phyloP scores from a whole-genome alignment of 306 rosid genomes.

The Oemleria cerasiformis region DNA sequence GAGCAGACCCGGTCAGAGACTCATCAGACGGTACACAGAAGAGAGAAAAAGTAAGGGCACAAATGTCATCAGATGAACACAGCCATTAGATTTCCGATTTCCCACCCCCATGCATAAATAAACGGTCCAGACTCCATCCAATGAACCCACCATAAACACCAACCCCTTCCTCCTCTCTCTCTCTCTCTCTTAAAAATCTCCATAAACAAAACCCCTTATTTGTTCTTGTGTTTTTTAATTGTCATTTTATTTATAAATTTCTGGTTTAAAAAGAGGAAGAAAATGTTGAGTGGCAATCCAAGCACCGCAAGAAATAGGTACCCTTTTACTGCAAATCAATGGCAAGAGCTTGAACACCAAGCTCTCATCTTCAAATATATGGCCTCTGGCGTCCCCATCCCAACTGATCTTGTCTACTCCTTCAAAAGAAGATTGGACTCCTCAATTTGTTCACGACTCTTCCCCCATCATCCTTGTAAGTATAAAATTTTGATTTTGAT shows the following conservation, averaged over 20 bases:
- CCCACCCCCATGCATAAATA: slow-evolving; percentile 51
- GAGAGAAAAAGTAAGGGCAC: slow-evolving; percentile 39
- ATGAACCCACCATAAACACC: slow-evolving; percentile 24
- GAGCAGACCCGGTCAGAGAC: slow-evolving; percentile 42
- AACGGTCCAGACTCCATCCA: slow-evolving; percentile 35
- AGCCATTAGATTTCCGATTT: slow-evolving; percentile 31
- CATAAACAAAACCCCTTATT: not conserved
- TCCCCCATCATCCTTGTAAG: slow-evolving; percentile 81
- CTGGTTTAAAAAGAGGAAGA: not conserved
- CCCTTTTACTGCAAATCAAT: slow-evolving; percentile 81
- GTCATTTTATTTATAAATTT: slow-evolving; percentile 3
- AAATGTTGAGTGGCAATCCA: slow-evolving; percentile 50
- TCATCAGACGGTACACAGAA: not conserved
- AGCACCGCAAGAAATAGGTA: slow-evolving; percentile 47
- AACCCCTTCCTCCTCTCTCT: slow-evolving; percentile 20
- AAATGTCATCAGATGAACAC: slow-evolving; percentile 31
- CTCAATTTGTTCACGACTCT: slow-evolving; percentile 71
- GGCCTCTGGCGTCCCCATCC: slow-evolving; percentile 84
- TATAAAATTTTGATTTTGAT: not conserved
- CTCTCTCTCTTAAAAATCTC: slow-evolving; percentile 27
- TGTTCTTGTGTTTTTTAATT: not conserved
- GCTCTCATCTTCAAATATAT: slow-evolving; percentile 91
- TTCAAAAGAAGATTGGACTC: slow-evolving; percentile 78
- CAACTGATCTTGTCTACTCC: slow-evolving; percentile 79
- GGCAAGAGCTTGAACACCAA: slow-evolving; percentile 99